phyloP scores from a whole-genome alignment of 345 rosid species.

The Dipteronia dyeriana region DNA sequence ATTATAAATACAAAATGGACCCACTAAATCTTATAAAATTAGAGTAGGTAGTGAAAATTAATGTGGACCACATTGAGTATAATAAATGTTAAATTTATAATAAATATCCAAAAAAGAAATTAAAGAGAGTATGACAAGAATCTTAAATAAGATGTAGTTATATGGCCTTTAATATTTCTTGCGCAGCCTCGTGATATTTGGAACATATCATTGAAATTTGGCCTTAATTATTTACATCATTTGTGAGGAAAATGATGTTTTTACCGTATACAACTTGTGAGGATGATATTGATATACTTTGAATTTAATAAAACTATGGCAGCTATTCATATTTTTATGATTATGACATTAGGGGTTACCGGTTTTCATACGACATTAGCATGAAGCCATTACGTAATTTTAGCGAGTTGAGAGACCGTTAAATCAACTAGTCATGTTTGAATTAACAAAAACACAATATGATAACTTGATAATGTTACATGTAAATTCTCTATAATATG shows the following conservation, averaged over 20 bases:
- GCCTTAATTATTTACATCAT: not conserved
- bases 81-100: slow-evolving; percentile 10
- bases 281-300: not conserved
- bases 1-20: slow-evolving; percentile 15
- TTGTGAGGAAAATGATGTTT: not conserved
- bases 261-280: slow-evolving; percentile 4
- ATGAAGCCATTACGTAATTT: not conserved
- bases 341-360: not conserved
- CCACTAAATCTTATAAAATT: slow-evolving; percentile 9
- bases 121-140: slow-evolving; percentile 11
- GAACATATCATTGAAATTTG: slow-evolving; percentile 12
- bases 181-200: slow-evolving; percentile 31
- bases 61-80: slow-evolving; percentile 10
- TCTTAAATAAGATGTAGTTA: slow-evolving; percentile 6
- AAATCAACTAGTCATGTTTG: too few relatives aligned
- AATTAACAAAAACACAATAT: too few relatives aligned
- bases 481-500: too few relatives aligned
- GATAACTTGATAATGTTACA: too few relatives aligned
- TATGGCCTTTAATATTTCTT: slow-evolving; percentile 23
- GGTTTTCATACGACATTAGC: not conserved
- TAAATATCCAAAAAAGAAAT: not conserved
- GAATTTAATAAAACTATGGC: not conserved
- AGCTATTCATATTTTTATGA: not conserved
- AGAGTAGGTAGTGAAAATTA: not conserved
- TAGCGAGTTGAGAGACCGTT: not conserved